Conservation (phyloP, 371 early-diverging fungal species). For the Mortierella sp. region DNA sequence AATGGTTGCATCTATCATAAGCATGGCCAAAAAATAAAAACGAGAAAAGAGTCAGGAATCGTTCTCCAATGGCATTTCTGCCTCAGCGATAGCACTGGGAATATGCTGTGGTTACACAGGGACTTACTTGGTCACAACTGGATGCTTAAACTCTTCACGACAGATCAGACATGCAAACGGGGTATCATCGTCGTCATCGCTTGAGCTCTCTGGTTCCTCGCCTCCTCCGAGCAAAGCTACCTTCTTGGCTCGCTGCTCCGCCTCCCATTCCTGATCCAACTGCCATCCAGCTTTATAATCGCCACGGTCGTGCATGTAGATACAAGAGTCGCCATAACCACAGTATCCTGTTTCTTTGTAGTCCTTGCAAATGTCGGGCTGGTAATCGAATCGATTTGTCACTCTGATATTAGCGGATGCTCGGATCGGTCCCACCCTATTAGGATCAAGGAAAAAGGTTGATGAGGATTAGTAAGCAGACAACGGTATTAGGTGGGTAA, state of each 20-base stretch:
- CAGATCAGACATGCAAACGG: constrained; percentile 97
- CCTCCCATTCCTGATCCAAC: constrained; percentile 95
- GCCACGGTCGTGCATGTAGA: constrained; percentile 97
- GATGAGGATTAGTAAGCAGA: constrained; percentile 1
- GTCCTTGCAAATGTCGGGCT: constrained; percentile 98
- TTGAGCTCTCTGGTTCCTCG: no score
- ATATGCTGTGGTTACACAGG: no score
- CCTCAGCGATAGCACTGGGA: no score
- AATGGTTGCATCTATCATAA: constrained; percentile 81
- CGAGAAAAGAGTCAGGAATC: background rate
- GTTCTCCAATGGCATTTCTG: no score
- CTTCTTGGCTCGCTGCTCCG: constrained; percentile 73
- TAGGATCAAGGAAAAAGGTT: background rate
- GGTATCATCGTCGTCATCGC: constrained; percentile 62
- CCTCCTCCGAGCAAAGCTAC: constrained; percentile 58
- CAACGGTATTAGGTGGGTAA: background rate
- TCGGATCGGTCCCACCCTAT: constrained; percentile 84
- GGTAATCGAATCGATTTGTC: constrained; percentile 92
- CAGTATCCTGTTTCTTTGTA: constrained; percentile 96
- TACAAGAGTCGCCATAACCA: constrained; percentile 97
- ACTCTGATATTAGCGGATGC: constrained; percentile 89
- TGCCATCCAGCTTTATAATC: constrained; percentile 98
- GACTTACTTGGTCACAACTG: constrained; percentile 85
- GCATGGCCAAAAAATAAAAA: constrained; percentile 9
- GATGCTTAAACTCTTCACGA: constrained; percentile 83